Base-by-base conservation (phyloP, 345 rosid species). In the Ceriops zippeliana region DNA sequence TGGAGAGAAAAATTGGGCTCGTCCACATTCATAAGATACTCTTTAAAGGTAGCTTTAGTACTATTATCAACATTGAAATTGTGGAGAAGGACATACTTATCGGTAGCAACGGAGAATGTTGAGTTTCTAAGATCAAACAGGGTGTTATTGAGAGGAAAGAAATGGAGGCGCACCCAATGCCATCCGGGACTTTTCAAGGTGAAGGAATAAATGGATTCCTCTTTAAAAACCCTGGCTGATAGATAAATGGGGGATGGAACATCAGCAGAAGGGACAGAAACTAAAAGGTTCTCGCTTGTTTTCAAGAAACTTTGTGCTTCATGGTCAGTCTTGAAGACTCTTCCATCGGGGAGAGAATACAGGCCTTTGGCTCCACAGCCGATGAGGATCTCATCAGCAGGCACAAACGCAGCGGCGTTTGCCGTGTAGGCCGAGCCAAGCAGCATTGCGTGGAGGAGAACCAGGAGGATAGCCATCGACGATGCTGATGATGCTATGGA, bases 91-190 rank as follows among this genome's bases (percentile, higher is more conserved):
- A 56, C 61, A 56, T 67, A 67, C 30, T 54, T 67, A 31, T 54
- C 52, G 10, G 70, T 56, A 30, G 61, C 10, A 27, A 67, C 70
- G 21, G 62, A 32, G 61, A 67, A 67, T 16, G 27, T 22, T n/a
- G 62, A 35, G 28, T 32, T 27, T 24, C 34, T n/a, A 5, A 67
- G 61, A 34, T 67, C 61, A 2, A 53, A 30, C 16, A 21, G 24
- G 20, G 46, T 9, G 35, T 67, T 53, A 38, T 54, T 56, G 28
- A 67, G 17, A 0, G 70, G 61, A 60, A 52, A 67, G 52, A 54
- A 67, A 32, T 67, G 56, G 15, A 67, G 62, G 7, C 70, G 28
- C 17, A 67, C 70, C 70, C 70, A 67, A 54, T 67, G 62, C 70
- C 62, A 67, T 13, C 70, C 62, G 19, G 62, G 61, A 15, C 47